A percentile compares a stretch with the other conserved stretches of the same genome.
phyloP scores from a whole-genome alignment of 2,329 filamentous ascomycete genomes.

The Diaporthe sp. region DNA sequence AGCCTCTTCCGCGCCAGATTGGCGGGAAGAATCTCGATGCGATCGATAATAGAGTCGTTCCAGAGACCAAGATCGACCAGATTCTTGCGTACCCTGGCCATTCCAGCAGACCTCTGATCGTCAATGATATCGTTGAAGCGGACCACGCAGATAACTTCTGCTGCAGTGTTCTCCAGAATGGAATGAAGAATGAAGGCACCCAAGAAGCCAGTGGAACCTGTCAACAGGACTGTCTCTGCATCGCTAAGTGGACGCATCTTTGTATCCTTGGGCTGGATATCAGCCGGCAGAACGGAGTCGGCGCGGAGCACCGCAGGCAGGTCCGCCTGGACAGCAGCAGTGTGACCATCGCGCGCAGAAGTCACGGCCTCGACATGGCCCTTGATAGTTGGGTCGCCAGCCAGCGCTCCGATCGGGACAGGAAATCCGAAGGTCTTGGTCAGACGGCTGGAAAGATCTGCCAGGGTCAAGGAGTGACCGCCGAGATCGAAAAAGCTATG shows the following conservation, averaged over 20 bases:
- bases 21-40: constrained; percentile 80
- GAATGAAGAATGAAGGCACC: constrained; percentile 80
- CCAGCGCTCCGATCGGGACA: constrained; percentile 78
- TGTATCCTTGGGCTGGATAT: constrained; percentile 71
- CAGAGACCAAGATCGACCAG: constrained; percentile 83
- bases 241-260: constrained; percentile 71
- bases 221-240: constrained; percentile 78
- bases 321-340: constrained; percentile 81
- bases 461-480: constrained; percentile 83
- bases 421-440: constrained; percentile 79
- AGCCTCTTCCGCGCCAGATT: constrained; percentile 78
- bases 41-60: constrained; percentile 82
- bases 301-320: constrained; percentile 76
- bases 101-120: constrained; percentile 73
- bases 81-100: constrained; percentile 80
- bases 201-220: constrained; percentile 81
- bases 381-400: constrained; percentile 77
- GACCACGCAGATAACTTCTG: constrained; percentile 79
- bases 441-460: constrained; percentile 79
- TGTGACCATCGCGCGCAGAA: constrained; percentile 78
- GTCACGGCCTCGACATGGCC: constrained; percentile 81
- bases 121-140: constrained; percentile 77
- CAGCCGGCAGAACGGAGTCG: constrained; percentile 76
- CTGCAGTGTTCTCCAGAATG: constrained; percentile 75
- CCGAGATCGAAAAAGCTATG: constrained; percentile 87